phyloP scores from a whole-genome alignment of 2,329 filamentous ascomycete species.

The Mariannaea sp. region DNA sequence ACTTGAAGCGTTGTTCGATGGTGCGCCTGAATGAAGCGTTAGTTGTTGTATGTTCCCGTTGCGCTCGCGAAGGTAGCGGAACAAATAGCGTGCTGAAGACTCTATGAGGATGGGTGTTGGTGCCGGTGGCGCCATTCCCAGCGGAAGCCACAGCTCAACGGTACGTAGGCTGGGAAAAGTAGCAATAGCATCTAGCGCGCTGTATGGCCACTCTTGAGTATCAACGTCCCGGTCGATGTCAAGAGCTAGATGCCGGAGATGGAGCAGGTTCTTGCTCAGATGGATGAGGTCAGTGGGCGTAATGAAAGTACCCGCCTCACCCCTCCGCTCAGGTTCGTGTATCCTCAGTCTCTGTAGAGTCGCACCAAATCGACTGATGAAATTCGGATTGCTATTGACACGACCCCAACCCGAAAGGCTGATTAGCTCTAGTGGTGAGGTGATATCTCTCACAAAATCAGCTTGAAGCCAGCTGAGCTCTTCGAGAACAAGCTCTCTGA shows the following conservation, averaged over 20 bases:
- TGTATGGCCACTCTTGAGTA: constrained; percentile 6
- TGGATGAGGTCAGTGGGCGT: not conserved
- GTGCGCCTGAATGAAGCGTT: constrained; percentile 10
- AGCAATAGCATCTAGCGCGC: constrained; percentile 3
- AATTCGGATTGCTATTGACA: not conserved
- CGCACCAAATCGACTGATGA: not conserved
- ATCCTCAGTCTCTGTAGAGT: constrained; percentile 12
- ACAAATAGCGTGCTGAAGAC: constrained; percentile 5
- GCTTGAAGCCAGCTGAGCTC: not conserved
- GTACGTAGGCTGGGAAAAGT: constrained; percentile 12
- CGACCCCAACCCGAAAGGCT: constrained; percentile 1
- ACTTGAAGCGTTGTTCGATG: too few relatives aligned
- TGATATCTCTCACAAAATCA: not conserved
- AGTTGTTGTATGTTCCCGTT: constrained; percentile 6
- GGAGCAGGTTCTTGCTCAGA: constrained; percentile 6
- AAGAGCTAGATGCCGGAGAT: constrained; percentile 13
- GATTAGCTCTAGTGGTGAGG: constrained; percentile 14
- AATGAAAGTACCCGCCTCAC: not conserved
- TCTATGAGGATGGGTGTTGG: constrained; percentile 5
- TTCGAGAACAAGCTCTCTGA: constrained; percentile 12
- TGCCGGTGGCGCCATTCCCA: not conserved
- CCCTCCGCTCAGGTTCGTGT: constrained; percentile 1
- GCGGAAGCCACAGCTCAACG: constrained; percentile 17
- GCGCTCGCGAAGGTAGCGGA: constrained; percentile 6
- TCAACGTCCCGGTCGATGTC: constrained; percentile 2